Evolutionary conservation across 1,284 basidiomycete species (phyloP), one percentile per base, ranked within the genome.

Genomic region (Porogramme epimiltina): DNA sequence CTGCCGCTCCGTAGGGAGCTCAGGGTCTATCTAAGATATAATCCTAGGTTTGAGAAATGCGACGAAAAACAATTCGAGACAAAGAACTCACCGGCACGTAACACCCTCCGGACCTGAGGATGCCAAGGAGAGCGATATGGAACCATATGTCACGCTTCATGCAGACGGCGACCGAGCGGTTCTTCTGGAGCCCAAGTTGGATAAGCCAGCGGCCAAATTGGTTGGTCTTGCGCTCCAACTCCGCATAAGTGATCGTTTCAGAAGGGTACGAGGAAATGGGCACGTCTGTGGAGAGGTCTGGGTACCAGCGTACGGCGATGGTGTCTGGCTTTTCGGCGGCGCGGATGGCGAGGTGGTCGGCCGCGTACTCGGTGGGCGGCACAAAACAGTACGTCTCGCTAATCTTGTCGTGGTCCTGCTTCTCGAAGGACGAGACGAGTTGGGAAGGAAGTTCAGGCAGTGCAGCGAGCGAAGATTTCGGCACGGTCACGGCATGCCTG

Each of bases 101-200:
- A 47, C 79, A 81, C 34, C 73, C 79, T 34, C 81, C 80, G 31
- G 78, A 74, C 42, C 75, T 77, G 52, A 79, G 69, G 31, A 81
- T 72, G 9, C 75, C 80, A 41, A 79, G 69, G 53, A 79, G 68
- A 9, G 73, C 70, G 20, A 74, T 61, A 42, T 81, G 75, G 55
- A 78, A 82, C 46, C 68, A 54, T 20, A 74, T 56, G 42, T 78
- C 69, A 18, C 79, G 72, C 45, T 71, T 62, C 66, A 78, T 73
- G 52, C 77, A 81, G 42, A 82, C 65, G n/a, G 76, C 76, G 3
- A 81, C 74, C 13, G 73, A 71, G 42, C 77, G 74, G 51, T 76
- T 76, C 13, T 53, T 61, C 42, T 68, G 48, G n/a, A 79, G 57
- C 2, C 77, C 74, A n/a, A 61, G 60, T 3, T 58, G 55, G 20